Evolutionary conservation across 2,329 filamentous ascomycete genomes (phyloP).

Genomic region (Cytospora chrysosperma): DNA sequence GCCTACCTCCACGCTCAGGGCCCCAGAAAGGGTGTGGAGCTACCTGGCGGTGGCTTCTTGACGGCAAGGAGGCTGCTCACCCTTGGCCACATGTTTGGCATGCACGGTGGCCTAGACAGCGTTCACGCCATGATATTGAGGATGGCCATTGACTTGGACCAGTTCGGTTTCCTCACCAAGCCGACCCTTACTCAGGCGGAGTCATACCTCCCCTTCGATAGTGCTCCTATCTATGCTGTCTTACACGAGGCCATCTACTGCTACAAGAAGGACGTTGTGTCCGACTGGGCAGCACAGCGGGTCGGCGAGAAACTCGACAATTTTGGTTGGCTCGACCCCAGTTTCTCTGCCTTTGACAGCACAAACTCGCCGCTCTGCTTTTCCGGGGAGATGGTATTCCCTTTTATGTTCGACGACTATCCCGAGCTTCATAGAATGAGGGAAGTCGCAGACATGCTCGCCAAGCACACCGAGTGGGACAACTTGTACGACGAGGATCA

Average conservation of each 20-base stretch:
- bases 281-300: conserved; percentile 73
- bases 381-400: conserved; percentile 90
- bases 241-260: conserved; percentile 90
- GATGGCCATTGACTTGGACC: conserved; percentile 69
- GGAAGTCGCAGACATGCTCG: conserved; percentile 68
- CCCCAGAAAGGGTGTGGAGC: conserved; percentile 46
- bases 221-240: conserved; percentile 77
- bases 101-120: conserved; percentile 71
- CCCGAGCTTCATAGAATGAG: conserved; percentile 70
- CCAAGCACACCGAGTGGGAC: conserved; percentile 58
- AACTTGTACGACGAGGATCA: conserved; percentile 61
- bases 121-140: conserved; percentile 74
- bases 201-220: conserved; percentile 66
- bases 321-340: conserved; percentile 52
- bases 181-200: conserved; percentile 71
- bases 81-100: conserved; percentile 75
- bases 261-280: conserved; percentile 59
- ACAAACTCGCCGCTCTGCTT: conserved; percentile 65
- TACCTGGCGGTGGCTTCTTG: conserved; percentile 72
- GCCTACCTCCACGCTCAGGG: conserved; percentile 59
- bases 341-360: conserved; percentile 39
- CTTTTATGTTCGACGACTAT: conserved; percentile 80
- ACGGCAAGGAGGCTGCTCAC: conserved; percentile 74
- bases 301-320: conserved; percentile 50
- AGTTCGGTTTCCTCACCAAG: conserved; percentile 73